Conservation (phyloP, 78 protist species). For the Dictyostelium firmibasis region DNA sequence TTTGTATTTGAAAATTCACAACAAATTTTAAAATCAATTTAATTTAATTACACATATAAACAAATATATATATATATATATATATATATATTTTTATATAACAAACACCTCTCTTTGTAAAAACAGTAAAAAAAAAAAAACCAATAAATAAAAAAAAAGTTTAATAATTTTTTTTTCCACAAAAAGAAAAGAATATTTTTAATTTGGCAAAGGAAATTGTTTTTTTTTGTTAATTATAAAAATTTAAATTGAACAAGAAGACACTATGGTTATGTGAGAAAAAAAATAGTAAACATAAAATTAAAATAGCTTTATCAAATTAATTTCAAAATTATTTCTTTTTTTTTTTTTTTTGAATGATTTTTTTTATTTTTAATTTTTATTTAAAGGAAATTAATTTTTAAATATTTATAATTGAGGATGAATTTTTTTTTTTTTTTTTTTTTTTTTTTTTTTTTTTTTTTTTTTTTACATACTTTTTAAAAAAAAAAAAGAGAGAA, state of each 20-base stretch:
- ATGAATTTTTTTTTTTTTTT: neutral
- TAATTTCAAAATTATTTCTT: too few relatives aligned
- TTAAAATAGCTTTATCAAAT: too few relatives aligned
- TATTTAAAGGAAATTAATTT: conserved; percentile 10
- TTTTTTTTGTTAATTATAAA: too few relatives aligned
- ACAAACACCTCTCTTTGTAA: neutral
- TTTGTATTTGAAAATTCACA: conserved; percentile 6
- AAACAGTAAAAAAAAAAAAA: neutral
- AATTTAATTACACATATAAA: neutral
- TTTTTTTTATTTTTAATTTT: neutral
- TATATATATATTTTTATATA: neutral
- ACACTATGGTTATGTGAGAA: too few relatives aligned
- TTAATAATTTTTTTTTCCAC: too few relatives aligned
- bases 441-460: neutral
- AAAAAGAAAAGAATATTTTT: too few relatives aligned
- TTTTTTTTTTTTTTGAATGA: neutral
- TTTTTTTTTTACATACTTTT: neutral
- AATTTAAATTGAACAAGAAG: too few relatives aligned
- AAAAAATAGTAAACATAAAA: too few relatives aligned
- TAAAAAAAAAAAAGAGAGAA: neutral
- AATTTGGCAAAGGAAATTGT: too few relatives aligned
- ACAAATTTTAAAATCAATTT: conserved; percentile 22
- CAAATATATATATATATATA: neutral
- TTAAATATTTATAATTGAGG: neutral
- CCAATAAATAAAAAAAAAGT: too few relatives aligned